Conservation (phyloP, 2,329 filamentous ascomycete genomes). For the Trichothecium roseum region DNA sequence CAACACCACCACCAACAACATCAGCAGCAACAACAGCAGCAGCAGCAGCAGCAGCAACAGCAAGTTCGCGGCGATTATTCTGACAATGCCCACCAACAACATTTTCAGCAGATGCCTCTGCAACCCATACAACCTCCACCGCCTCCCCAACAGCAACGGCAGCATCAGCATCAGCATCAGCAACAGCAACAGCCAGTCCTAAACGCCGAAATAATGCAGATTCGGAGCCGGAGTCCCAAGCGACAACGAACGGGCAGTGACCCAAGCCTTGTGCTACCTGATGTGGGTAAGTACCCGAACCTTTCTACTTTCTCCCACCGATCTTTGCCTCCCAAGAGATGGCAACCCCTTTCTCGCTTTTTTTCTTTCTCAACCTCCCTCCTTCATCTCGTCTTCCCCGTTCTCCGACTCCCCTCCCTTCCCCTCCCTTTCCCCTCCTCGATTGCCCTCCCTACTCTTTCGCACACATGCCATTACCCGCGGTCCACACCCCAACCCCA, state of each 20-base stretch:
- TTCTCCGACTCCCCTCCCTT: no score
- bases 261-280: conserved; percentile 20
- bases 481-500: not conserved
- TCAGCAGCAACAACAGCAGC: conserved; percentile 9
- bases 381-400: no score
- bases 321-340: not conserved
- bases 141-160: conserved; percentile 8
- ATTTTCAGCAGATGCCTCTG: conserved; percentile 1
- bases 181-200: conserved; percentile 5
- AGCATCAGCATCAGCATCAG: conserved; percentile 8
- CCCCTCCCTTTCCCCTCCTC: no score
- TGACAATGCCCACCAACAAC: not conserved
- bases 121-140: not conserved
- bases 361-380: no score
- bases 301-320: conserved; percentile 5
- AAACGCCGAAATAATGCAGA: conserved; percentile 7
- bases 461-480: no score
- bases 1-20: conserved; percentile 7
- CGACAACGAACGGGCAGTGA: conserved; percentile 23
- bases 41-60: conserved; percentile 4
- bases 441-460: not conserved
- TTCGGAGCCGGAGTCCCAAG: conserved; percentile 23
- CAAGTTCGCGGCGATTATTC: conserved; percentile 1
- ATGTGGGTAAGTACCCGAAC: conserved; percentile 21
- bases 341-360: no score